These are phyloP conservation scores for Rhizopus arrhizus DNA, from an alignment of 371 early-diverging fungal species.

Conservation along the genomic window DNA sequence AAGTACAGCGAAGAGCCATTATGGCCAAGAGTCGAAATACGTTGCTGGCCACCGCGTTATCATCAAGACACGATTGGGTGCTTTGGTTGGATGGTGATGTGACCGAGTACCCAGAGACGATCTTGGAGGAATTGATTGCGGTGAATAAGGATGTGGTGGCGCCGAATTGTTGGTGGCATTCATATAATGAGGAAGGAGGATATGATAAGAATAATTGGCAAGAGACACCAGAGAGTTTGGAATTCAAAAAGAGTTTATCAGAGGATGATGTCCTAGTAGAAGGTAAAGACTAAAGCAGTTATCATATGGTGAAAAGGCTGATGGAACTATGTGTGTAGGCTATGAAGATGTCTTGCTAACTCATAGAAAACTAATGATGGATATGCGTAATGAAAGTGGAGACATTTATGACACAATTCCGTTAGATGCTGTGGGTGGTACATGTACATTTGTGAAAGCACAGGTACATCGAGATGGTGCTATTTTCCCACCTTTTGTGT, in stretches of 20 bases:
- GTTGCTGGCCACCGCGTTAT: slow-evolving; percentile 56
- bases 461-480: slow-evolving; percentile 71
- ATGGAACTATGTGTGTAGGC: slow-evolving; percentile 6
- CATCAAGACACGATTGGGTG: slow-evolving; percentile 66
- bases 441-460: slow-evolving; percentile 62
- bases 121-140: slow-evolving; percentile 56
- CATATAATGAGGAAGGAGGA: slow-evolving; percentile 50
- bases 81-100: slow-evolving; percentile 77
- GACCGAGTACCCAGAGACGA: slow-evolving; percentile 54
- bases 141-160: slow-evolving; percentile 62
- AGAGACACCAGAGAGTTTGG: slow-evolving; percentile 61
- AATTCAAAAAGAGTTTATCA: slow-evolving; percentile 54
- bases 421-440: slow-evolving; percentile 52
- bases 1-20: slow-evolving; percentile 57
- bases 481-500: slow-evolving; percentile 46
- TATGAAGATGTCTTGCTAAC: slow-evolving; percentile 27
- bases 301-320: background rate
- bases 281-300: slow-evolving; percentile 16
- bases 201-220: slow-evolving; percentile 76
- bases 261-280: slow-evolving; percentile 45
- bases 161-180: slow-evolving; percentile 56
- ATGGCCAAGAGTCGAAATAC: slow-evolving; percentile 70
- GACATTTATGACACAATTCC: slow-evolving; percentile 31
- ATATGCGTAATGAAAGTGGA: slow-evolving; percentile 39
- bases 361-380: slow-evolving; percentile 49